Evolutionary conservation across 2,329 filamentous ascomycete genomes (phyloP).

Genomic region (Shiraia sp.): DNA sequence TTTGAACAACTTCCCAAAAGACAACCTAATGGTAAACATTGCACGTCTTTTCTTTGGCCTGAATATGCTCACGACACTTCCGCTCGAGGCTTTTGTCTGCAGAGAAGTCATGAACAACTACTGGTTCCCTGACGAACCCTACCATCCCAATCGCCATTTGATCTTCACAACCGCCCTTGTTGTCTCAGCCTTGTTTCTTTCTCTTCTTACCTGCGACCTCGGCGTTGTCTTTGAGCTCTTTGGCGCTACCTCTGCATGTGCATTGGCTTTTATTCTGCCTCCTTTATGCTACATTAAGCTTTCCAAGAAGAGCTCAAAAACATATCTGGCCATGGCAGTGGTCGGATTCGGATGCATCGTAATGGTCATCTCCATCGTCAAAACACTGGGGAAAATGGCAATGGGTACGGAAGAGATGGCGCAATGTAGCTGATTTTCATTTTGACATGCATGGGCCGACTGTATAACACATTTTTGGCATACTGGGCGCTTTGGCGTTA

Average conservation of each 20-base stretch:
- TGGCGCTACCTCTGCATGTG: conserved; percentile 90
- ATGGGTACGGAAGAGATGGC: conserved; percentile 24
- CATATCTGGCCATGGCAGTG: conserved; percentile 70
- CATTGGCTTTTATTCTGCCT: conserved; percentile 91
- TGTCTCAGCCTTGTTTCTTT: conserved; percentile 74
- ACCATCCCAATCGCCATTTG: conserved; percentile 81
- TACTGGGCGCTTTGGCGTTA: conserved; percentile 14
- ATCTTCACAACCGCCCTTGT: conserved; percentile 84
- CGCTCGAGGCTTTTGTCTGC: conserved; percentile 96
- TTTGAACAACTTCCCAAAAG: conserved; percentile 91
- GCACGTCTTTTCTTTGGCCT: conserved; percentile 93
- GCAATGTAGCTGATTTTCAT: conserved; percentile 27
- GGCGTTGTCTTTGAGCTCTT: conserved; percentile 95
- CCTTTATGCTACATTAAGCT: conserved; percentile 95
- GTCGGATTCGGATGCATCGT: conserved; percentile 79
- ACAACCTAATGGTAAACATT: conserved; percentile 92
- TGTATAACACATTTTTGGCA: conserved; percentile 15
- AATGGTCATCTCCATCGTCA: conserved; percentile 65
- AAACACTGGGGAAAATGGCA: conserved; percentile 34
- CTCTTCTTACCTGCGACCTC: conserved; percentile 87
- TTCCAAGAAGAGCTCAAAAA: conserved; percentile 76
- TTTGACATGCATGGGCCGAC: conserved; percentile 16
- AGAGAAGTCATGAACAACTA: conserved; percentile 95
- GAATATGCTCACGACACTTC: conserved; percentile 97
- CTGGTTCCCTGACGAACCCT: conserved; percentile 71